Evolutionary conservation across 2,329 filamentous ascomycete species (phyloP).

Genomic region (Alternaria alternata): DNA sequence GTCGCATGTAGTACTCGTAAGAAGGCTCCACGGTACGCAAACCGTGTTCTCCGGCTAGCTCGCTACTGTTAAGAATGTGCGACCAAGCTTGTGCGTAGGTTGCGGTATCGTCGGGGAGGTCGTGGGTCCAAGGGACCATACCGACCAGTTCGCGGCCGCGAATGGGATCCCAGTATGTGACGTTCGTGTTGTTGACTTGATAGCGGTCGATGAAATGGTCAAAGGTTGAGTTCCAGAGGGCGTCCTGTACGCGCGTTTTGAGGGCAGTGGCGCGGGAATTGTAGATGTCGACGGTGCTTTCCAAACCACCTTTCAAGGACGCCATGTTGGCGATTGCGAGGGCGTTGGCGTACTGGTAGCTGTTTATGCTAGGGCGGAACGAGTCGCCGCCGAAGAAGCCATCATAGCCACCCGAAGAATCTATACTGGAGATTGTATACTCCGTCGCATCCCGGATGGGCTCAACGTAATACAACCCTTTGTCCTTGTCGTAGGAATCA

Average conservation of each 20-base stretch:
- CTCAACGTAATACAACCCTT: conserved; percentile 55
- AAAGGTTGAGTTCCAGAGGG: conserved; percentile 56
- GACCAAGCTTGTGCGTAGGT: conserved; percentile 51
- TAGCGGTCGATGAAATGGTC: conserved; percentile 57
- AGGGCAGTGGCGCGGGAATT: conserved; percentile 44
- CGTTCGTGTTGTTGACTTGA: conserved; percentile 50
- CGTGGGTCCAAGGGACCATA: conserved; percentile 55
- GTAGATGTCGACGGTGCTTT: conserved; percentile 21
- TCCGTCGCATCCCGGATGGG: conserved; percentile 56
- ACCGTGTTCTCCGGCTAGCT: conserved; percentile 48
- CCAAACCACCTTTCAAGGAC: conserved; percentile 33
- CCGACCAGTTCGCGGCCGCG: conserved; percentile 56
- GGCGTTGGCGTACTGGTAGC: conserved; percentile 56
- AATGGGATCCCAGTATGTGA: conserved; percentile 53
- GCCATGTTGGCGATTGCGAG: conserved; percentile 53
- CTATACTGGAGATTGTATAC: conserved; percentile 57
- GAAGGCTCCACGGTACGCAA: conserved; percentile 55
- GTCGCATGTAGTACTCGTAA: conserved; percentile 57
- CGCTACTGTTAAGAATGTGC: conserved; percentile 47
- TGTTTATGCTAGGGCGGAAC: conserved; percentile 57
- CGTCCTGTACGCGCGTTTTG: conserved; percentile 50
- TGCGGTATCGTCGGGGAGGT: conserved; percentile 51
- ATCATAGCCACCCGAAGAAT: conserved; percentile 52
- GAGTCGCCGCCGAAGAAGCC: conserved; percentile 53
- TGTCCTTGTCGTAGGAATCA: conserved; percentile 51